Evolutionary conservation across 2,329 filamentous ascomycete genomes (phyloP), one percentile per base, ranked within the genome.

Genomic region (Beauveria asiatica): DNA sequence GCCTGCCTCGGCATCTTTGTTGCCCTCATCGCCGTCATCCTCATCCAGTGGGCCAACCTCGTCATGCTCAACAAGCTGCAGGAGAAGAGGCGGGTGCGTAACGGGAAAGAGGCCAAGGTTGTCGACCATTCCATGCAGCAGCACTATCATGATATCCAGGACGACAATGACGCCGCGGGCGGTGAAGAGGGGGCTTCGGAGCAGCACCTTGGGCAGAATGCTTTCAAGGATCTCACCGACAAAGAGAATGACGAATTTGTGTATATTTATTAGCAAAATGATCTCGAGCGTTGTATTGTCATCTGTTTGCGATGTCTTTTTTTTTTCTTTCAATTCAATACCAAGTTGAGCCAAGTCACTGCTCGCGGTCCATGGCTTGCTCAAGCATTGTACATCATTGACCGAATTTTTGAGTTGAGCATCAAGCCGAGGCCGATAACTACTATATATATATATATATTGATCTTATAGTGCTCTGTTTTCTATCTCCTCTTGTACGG

Each of bases 221-320:
- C 79, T 0, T 80, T 83, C 54, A 69, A 81, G 64, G 86, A 89
- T 70, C 65, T 87, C 64, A 87, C 85, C 1, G 86, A 89, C 69
- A 72, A 80, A 21, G 74, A 84, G 73, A 89, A 88, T 65, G 84
- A 89, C 61, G 84, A 88, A 66, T 88, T 88, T 72, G 78, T 86
- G 17, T 87, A 83, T 70, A 78, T 85, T 51, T 84, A 84, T 65
- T 84, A 69, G 49, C 49, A 61, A 17, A 39, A 42, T 27, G 17
- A 42, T 27, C 1, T 57, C 6, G 45, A 57, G 45, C 55, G 45
- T 42, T 57, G 45, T 19, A 9, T 49, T 27, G 41, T 17, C 9
- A 42, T 50, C 9, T 27, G 41, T 39, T 21, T 8, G 16, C 13
- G 45, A 30, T 21, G 0, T 33, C 10, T 3, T 7, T 19, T 13